Percentiles rank a stretch among this genome's conserved stretches.
These are phyloP conservation scores for Tulasnella sp. DNA, from an alignment of 768 basidiomycete genomes.

Conservation along the genomic window DNA sequence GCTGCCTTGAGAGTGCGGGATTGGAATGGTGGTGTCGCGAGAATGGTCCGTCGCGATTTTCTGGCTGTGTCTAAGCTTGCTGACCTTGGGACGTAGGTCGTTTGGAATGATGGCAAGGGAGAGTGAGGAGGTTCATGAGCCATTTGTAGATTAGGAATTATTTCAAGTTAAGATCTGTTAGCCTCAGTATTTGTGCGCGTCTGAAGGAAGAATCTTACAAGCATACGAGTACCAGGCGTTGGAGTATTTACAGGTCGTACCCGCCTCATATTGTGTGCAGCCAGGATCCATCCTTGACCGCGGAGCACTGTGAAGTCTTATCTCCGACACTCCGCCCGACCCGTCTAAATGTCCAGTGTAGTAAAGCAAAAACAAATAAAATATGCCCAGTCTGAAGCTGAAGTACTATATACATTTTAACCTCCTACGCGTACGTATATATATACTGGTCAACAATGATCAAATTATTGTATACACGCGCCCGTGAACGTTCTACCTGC, in stretches of 20 bases:
- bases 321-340: too few relatives aligned
- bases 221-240: background rate
- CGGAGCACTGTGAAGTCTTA: too few relatives aligned
- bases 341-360: too few relatives aligned
- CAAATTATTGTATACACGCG: too few relatives aligned
- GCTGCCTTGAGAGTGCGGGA: constrained; percentile 24
- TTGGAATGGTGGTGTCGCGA: constrained; percentile 27
- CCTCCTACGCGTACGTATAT: too few relatives aligned
- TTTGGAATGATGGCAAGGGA: background rate
- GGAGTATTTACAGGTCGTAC: constrained; percentile 17
- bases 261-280: background rate
- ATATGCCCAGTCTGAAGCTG: too few relatives aligned
- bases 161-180: too few relatives aligned
- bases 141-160: background rate
- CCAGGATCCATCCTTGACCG: constrained; percentile 10
- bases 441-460: too few relatives aligned
- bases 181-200: too few relatives aligned
- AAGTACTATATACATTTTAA: too few relatives aligned
- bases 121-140: background rate
- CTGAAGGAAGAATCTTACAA: background rate
- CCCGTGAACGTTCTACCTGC: too few relatives aligned
- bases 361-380: too few relatives aligned
- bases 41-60: constrained; percentile 14
- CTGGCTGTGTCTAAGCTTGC: background rate
- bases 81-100: background rate